Percentiles rank a stretch among this genome's conserved stretches.
Conservation (phyloP, 345 rosid species). For the Dipteronia sinensis region DNA sequence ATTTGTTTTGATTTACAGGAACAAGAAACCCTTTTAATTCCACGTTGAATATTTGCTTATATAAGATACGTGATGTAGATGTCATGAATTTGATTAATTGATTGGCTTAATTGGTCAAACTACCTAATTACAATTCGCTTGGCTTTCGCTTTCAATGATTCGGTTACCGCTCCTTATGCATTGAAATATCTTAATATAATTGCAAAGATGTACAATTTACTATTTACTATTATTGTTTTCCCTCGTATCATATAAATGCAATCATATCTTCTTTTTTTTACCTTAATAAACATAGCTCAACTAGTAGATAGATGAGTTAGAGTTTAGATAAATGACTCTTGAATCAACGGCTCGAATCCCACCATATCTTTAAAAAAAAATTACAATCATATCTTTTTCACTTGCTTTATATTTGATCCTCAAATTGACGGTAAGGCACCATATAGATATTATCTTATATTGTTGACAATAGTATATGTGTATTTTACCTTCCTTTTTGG, state of each 20-base stretch:
- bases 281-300: no score
- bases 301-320: no score
- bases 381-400: neutral
- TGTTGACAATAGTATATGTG: neutral
- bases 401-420: neutral
- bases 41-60: neutral
- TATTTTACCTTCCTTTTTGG: neutral
- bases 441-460: neutral
- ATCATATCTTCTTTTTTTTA: no score
- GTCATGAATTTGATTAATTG: neutral
- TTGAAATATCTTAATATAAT: neutral
- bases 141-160: neutral
- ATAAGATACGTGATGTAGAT: neutral
- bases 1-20: neutral
- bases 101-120: neutral
- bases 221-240: neutral
- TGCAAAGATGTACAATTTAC: no score
- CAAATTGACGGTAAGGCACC: neutral
- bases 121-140: neutral
- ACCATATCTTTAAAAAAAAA: no score
- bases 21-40: conserved; percentile 8
- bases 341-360: no score
- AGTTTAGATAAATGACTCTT: no score
- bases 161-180: neutral
- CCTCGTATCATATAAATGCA: neutral